Conservation (phyloP, 306 rosid species). For the Vigna angularis region DNA sequence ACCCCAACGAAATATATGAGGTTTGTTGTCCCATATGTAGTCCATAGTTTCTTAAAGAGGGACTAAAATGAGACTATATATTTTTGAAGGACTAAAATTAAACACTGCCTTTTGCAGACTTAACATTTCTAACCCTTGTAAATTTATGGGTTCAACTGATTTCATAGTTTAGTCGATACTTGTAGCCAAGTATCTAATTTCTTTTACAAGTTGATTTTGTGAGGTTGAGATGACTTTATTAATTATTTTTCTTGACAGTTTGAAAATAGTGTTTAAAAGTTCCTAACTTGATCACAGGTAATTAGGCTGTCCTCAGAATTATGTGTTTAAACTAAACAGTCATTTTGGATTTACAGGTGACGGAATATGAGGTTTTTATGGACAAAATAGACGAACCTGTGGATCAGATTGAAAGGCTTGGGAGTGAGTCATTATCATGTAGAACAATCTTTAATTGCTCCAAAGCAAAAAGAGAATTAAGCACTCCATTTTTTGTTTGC, state of each 20-base stretch:
- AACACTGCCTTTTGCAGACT: neutral
- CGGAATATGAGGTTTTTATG: conserved; percentile 65
- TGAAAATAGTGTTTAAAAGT: neutral
- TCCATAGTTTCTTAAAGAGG: neutral
- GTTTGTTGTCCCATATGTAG: conserved; percentile 42
- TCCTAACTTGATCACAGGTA: neutral
- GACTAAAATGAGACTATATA: neutral
- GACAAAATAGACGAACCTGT: conserved; percentile 58
- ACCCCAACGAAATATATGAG: conserved; percentile 65
- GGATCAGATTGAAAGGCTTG: conserved; percentile 51
- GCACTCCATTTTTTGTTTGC: conserved; percentile 53
- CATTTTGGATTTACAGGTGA: conserved; percentile 61
- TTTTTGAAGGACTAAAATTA: neutral
- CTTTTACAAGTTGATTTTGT: neutral
- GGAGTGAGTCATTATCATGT: conserved; percentile 62
- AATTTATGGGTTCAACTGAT: neutral
- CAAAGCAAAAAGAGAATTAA: conserved; percentile 49
- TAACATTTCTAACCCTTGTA: neutral
- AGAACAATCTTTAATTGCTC: conserved; percentile 62
- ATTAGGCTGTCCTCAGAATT: neutral
- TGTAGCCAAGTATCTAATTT: neutral
- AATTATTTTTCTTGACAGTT: neutral
- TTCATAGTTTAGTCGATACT: neutral
- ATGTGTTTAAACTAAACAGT: neutral
- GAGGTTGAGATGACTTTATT: neutral